Percentiles rank a stretch among this genome's conserved stretches.
These are phyloP conservation scores for Eucalyptus shirleyi DNA, from an alignment of 345 rosid species.

Conservation along the genomic window DNA sequence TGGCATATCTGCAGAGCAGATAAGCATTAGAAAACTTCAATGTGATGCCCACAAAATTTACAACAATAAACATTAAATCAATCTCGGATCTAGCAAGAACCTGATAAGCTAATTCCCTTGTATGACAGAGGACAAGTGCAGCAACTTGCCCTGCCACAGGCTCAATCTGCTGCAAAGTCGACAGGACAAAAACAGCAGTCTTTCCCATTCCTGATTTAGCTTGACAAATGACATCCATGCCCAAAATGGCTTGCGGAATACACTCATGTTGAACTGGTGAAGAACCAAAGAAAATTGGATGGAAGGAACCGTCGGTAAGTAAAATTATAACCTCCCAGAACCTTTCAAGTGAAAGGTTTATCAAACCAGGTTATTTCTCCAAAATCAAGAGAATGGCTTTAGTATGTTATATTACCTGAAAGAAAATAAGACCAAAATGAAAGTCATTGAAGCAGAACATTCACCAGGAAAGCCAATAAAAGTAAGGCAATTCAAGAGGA, in stretches of 20 bases:
- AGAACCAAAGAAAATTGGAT: conserved; percentile 63
- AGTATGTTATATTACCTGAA: conserved; percentile 38
- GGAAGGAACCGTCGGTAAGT: conserved; percentile 70
- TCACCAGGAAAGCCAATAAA: not conserved
- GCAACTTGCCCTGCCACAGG: conserved; percentile 95
- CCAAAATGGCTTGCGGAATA: conserved; percentile 97
- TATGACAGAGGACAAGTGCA: conserved; percentile 89
- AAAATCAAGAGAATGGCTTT: conserved; percentile 3
- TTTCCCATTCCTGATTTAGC: conserved; percentile 99
- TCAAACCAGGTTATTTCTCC: conserved; percentile 47
- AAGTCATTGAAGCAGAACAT: not conserved
- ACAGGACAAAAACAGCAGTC: conserved; percentile 93
- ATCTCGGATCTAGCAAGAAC: conserved; percentile 4
- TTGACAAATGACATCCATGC: conserved; percentile 99
- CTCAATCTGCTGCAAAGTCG: conserved; percentile 88
- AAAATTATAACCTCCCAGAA: conserved; percentile 45
- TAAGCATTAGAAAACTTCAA: not conserved
- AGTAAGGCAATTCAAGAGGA: not conserved
- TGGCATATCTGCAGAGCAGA: conserved; percentile 58
- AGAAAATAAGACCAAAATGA: not conserved
- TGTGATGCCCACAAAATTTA: not conserved
- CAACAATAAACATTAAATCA: not conserved
- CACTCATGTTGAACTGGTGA: conserved; percentile 98
- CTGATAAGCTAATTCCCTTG: conserved; percentile 98
- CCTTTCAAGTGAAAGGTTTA: conserved; percentile 61